A percentile compares a stretch with the other conserved stretches of the same genome.
Conservation (phyloP, 352 stramenopile species). For the Peronospora farinosa region DNA sequence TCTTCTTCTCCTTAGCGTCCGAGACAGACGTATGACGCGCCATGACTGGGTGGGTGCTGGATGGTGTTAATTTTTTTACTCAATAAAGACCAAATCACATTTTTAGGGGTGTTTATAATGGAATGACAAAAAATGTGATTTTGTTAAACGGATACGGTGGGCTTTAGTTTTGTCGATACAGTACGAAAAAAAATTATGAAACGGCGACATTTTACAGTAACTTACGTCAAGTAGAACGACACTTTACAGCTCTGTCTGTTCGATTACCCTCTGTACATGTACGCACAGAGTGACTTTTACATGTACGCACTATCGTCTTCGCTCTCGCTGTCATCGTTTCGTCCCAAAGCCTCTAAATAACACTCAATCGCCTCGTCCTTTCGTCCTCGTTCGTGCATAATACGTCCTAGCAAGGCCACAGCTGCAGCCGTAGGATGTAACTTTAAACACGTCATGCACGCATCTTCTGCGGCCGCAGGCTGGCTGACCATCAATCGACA, state of each 20-base stretch:
- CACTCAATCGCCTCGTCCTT: constrained; percentile 53
- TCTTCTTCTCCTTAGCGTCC: constrained; percentile 13
- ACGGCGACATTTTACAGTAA: no score
- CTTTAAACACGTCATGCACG: constrained; percentile 51
- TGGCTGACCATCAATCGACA: constrained; percentile 47
- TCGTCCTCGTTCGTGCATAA: constrained; percentile 45
- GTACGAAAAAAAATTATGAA: no score
- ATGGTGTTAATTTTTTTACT: no score
- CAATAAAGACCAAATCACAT: no score
- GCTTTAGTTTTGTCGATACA: no score
- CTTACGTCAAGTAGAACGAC: no score
- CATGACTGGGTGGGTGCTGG: no score
- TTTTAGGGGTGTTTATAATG: background rate
- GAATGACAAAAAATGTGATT: no score
- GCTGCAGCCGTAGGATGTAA: constrained; percentile 30
- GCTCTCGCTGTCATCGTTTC: constrained; percentile 30
- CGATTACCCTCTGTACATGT: background rate
- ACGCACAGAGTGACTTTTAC: background rate
- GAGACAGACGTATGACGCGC: background rate
- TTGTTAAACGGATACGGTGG: no score
- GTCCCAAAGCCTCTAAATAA: constrained; percentile 56
- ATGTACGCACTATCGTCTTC: constrained; percentile 12
- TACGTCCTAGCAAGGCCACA: constrained; percentile 43
- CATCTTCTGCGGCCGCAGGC: constrained; percentile 41
- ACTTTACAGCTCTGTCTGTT: background rate